These are phyloP conservation scores for Arxiozyma slooffiae DNA, from an alignment of 1,139 yeast species.

Conservation along the genomic window DNA sequence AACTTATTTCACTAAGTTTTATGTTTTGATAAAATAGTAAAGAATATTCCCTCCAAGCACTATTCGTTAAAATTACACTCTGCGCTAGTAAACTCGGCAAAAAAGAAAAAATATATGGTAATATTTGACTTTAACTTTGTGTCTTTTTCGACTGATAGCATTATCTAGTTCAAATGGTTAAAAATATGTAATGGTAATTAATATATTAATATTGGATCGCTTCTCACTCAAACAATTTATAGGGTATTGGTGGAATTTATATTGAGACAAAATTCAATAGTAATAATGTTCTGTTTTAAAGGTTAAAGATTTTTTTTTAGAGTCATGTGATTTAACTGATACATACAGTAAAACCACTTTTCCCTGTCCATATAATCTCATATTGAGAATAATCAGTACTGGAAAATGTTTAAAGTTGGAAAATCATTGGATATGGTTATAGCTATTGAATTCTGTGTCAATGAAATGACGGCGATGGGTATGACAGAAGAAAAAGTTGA, in stretches of 20 bases:
- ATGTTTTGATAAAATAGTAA: too few species aligned
- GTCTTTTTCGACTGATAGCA: not conserved
- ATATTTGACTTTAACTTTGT: too few species aligned
- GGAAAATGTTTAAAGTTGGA: not conserved
- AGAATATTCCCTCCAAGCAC: too few species aligned
- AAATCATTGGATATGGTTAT: not conserved
- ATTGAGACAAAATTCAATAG: too few species aligned
- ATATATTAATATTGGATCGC: too few species aligned
- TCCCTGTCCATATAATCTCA: not conserved
- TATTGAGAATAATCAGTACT: not conserved
- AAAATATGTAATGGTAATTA: not conserved
- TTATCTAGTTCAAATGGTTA: too few species aligned
- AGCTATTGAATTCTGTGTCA: not conserved
- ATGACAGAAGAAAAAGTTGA: slow-evolving; percentile 5
- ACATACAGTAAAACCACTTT: not conserved
- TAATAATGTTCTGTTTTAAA: not conserved
- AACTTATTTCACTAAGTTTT: not conserved
- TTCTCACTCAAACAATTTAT: too few species aligned
- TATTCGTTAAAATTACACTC: not conserved
- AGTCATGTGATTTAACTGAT: too few species aligned
- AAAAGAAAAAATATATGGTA: too few species aligned
- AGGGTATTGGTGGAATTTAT: not conserved
- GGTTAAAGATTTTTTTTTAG: too few species aligned
- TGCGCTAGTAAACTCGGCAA: too few species aligned
- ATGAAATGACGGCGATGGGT: slow-evolving; percentile 6